These are phyloP conservation scores for Rhizopus delemar DNA, from an alignment of 371 early-diverging fungal genomes.

Conservation along the genomic window DNA sequence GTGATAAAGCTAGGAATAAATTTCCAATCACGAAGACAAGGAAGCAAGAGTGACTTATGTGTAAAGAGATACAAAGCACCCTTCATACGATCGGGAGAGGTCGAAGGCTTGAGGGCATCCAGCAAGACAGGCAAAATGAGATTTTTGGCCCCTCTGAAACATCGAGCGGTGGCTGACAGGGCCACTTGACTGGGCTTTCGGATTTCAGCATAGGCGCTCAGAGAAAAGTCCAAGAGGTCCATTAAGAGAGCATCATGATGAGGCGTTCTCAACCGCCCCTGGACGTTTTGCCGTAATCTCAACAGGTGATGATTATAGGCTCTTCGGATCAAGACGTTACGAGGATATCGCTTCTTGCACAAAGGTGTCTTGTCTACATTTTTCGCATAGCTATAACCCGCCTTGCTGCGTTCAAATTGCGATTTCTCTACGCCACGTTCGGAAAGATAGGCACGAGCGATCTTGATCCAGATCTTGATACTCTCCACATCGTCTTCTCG, in stretches of 20 bases:
- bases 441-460: conserved; percentile 57
- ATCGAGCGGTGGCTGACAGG: conserved; percentile 53
- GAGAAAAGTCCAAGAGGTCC: conserved; percentile 63
- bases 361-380: conserved; percentile 46
- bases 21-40: conserved; percentile 69
- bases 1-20: conserved; percentile 62
- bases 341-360: conserved; percentile 51
- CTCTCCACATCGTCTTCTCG: conserved; percentile 80
- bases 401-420: conserved; percentile 48
- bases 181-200: conserved; percentile 70
- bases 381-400: conserved; percentile 65
- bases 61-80: conserved; percentile 76
- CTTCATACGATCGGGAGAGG: conserved; percentile 67
- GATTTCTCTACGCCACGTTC: conserved; percentile 68
- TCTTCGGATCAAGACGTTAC: conserved; percentile 53
- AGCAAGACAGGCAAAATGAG: conserved; percentile 61
- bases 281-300: conserved; percentile 64
- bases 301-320: conserved; percentile 59
- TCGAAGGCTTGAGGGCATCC: conserved; percentile 52
- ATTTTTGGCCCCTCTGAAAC: conserved; percentile 59
- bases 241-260: conserved; percentile 56
- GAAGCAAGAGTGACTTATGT: conserved; percentile 48
- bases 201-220: conserved; percentile 75
- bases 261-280: conserved; percentile 44
- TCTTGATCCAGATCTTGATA: conserved; percentile 68